These are phyloP conservation scores for Amaranthus hypochondriacus DNA, from an alignment of 148 eudicot genomes.

Conservation along the genomic window DNA sequence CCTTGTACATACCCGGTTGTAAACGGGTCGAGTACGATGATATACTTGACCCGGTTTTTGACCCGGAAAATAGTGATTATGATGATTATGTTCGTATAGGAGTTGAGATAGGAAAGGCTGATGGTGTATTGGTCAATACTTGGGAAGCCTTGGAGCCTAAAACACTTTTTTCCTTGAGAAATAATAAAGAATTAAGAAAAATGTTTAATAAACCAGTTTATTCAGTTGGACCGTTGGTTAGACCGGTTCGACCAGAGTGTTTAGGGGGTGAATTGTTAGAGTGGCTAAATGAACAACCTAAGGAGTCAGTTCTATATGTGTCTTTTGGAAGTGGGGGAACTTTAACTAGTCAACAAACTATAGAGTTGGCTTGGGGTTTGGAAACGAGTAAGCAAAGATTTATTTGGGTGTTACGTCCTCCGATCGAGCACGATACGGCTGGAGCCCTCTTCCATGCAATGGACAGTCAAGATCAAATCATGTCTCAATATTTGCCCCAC, in stretches of 20 bases:
- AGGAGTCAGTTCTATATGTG: constrained; percentile 24
- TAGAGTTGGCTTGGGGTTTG: constrained; percentile 35
- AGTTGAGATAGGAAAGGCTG: constrained; percentile 18
- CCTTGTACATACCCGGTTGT: constrained; percentile 31
- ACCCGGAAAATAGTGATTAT: constrained; percentile 27
- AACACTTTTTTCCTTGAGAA: constrained; percentile 31
- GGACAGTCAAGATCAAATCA: constrained; percentile 1
- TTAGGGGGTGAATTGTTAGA: constrained; percentile 3
- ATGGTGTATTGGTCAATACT: constrained; percentile 43
- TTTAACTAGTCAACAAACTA: constrained; percentile 21
- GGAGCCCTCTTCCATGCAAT: constrained; percentile 19
- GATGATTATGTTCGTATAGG: constrained; percentile 27
- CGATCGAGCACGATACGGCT: constrained; percentile 11
- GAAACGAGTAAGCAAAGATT: constrained; percentile 34
- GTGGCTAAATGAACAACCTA: constrained; percentile 28
- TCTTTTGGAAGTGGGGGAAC: constrained; percentile 34
- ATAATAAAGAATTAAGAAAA: constrained; percentile 13
- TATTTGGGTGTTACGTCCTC: constrained; percentile 39
- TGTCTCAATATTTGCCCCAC: constrained; percentile 21
- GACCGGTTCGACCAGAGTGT: neutral
- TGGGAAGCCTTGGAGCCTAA: constrained; percentile 44
- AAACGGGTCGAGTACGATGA: constrained; percentile 38
- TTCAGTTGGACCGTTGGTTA: constrained; percentile 39
- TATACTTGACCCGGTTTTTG: constrained; percentile 38
- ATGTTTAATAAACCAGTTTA: constrained; percentile 30